Base-by-base conservation (phyloP, 2,329 filamentous ascomycete genomes). In the Aspergillus luchuensis region DNA sequence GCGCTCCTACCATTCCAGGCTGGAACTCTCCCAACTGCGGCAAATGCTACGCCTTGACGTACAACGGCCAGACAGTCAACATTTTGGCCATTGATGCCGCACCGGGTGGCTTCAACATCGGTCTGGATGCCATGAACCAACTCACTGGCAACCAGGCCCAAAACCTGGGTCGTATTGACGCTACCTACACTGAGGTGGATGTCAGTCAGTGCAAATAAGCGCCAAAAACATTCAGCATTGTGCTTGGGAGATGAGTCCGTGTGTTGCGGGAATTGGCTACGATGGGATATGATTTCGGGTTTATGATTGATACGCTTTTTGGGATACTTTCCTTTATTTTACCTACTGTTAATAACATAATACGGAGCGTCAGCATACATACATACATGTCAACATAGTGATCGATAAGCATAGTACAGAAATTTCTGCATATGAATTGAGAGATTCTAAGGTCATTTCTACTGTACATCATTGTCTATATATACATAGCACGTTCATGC, bases 21-120 rank as follows among this genome's bases (percentile, higher is more conserved):
- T 84, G 80, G 80, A 79, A 81, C 66, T 76, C 72, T 53, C 62
- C 70, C 15, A 74, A 81, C 71, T 85, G 83, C 69, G 83, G 83
- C 52, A 80, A 78, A 48, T 85, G 83, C 76, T 85, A 82, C 70
- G 70, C 76, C 56, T 66, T 85, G 57, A 78, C 76, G 48, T 85
- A 80, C 71, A 73, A 77, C 55, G 62, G 66, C 30, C 79, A 76
- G 48, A 71, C 70, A 4, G 78, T 85, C 70, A 79, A 81, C 62
- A 73, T 84, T 23, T 72, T 81, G 15, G 83, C 79, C 2, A 74
- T 85, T 47, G 83, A 85, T 63, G 69, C 78, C 3, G 78, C 72
- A 0, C 61, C 70, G 4, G 71, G 72, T 41, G 82, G 81, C 8
- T 82, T 85, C 74, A 83, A 84, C 67, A 68, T 85, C 45, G 79